phyloP scores from a whole-genome alignment of 139 green algal genomes.

The Micromonas commoda region DNA sequence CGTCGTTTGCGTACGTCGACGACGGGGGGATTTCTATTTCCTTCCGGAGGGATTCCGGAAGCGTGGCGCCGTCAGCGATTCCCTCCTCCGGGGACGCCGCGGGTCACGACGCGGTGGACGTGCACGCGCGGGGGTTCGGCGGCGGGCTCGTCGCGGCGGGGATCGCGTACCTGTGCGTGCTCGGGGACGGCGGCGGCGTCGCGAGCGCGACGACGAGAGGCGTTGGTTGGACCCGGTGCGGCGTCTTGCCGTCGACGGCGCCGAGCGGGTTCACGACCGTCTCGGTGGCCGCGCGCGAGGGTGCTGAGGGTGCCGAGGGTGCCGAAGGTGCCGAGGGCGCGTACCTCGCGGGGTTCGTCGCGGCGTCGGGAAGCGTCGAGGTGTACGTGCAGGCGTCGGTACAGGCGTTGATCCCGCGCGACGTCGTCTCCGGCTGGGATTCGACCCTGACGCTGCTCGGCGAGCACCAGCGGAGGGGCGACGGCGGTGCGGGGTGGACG shows the following conservation, averaged over 20 bases:
- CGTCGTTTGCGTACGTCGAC: neutral
- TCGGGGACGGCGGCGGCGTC: no score
- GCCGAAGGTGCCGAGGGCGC: no score
- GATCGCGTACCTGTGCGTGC: neutral
- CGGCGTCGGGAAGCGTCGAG: neutral
- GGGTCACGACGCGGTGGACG: no score
- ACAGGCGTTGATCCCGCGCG: neutral
- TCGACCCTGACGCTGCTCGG: neutral
- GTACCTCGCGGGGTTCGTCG: no score
- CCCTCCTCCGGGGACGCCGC: neutral
- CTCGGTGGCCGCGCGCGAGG: neutral
- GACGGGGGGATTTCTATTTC: no score
- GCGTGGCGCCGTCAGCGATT: neutral
- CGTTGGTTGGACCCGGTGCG: neutral
- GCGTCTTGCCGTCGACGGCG: neutral
- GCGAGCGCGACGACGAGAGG: neutral
- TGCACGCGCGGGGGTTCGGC: neutral
- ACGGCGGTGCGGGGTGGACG: no score
- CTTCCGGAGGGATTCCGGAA: neutral
- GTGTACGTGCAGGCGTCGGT: neutral
- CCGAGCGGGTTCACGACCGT: neutral
- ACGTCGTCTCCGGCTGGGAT: neutral
- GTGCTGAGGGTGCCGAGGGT: no score
- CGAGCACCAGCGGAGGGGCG: neutral
- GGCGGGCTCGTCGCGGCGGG: neutral